phyloP scores from a whole-genome alignment of 345 rosid species.

The Murraya koenigii region DNA sequence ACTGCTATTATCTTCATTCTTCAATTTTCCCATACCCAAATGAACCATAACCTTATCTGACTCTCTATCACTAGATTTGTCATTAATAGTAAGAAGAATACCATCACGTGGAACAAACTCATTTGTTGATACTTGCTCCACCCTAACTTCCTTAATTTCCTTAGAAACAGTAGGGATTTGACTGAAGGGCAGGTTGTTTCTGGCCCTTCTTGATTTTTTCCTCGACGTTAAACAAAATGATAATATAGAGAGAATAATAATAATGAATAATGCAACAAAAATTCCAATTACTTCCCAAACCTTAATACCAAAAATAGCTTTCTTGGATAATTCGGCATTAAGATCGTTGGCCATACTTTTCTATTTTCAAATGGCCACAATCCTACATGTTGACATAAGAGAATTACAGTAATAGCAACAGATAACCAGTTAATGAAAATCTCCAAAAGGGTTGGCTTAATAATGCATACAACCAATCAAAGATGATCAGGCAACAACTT shows the following conservation, averaged over 20 bases:
- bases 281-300: conserved; percentile 89
- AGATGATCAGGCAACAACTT: no score
- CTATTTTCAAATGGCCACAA: conserved; percentile 16
- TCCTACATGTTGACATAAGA: conserved; percentile 32
- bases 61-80: conserved; percentile 61
- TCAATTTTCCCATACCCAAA: conserved; percentile 64
- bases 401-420: no score
- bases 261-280: conserved; percentile 64
- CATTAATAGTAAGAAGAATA: conserved; percentile 69
- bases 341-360: conserved; percentile 62
- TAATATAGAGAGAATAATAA: conserved; percentile 64
- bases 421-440: no score
- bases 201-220: conserved; percentile 63
- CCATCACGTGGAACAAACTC: conserved; percentile 71
- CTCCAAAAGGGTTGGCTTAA: no score
- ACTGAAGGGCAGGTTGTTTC: conserved; percentile 47
- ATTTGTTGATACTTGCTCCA: conserved; percentile 66
- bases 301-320: conserved; percentile 69
- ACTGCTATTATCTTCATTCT: conserved; percentile 54
- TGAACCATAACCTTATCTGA: conserved; percentile 82
- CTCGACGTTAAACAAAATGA: conserved; percentile 66
- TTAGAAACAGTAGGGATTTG: conserved; percentile 82
- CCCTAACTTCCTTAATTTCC: conserved; percentile 89
- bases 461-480: no score
- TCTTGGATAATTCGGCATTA: conserved; percentile 62